A percentile compares a stretch with the other conserved stretches of the same genome.
Conservation (phyloP, 108 stramenopile species). For the Cyclotella baltica region DNA sequence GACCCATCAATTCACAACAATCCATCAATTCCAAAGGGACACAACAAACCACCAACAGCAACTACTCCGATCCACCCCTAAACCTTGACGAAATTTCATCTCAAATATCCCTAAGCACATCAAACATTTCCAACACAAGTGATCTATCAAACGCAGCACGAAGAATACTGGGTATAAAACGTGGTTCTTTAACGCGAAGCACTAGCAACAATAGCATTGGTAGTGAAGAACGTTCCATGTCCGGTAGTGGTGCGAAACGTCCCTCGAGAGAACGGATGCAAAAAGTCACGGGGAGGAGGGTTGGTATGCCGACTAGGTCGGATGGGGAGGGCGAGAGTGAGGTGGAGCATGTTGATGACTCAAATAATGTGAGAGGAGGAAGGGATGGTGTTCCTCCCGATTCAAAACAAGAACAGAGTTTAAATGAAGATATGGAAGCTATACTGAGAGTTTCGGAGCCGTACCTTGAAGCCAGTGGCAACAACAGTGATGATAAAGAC, state of each 20-base stretch:
- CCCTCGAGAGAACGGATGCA: neutral
- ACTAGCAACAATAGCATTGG: neutral
- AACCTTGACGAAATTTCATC: slow-evolving; percentile 1
- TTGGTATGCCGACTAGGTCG: neutral
- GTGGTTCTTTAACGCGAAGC: neutral
- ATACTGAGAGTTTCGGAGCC: neutral
- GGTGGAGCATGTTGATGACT: neutral
- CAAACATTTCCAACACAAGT: neutral
- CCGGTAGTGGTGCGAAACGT: neutral
- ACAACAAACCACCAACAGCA: no score
- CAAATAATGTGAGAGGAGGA: neutral
- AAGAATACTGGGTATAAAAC: slow-evolving; percentile 30
- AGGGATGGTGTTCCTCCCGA: no score
- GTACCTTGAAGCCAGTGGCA: slow-evolving; percentile 12
- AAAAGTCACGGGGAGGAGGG: neutral
- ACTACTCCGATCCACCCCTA: slow-evolving; percentile 1
- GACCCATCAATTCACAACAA: no score
- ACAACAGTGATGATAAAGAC: slow-evolving; percentile 1
- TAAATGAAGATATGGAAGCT: slow-evolving; percentile 11
- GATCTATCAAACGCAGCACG: slow-evolving; percentile 47
- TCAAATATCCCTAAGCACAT: slow-evolving; percentile 8
- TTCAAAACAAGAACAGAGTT: no score
- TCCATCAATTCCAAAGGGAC: no score
- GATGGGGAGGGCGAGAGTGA: neutral
- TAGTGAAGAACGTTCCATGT: neutral